A percentile compares a stretch with the other conserved stretches of the same genome.
Evolutionary conservation across 148 eudicot species (phyloP).

Genomic region (Arbutus unedo): DNA sequence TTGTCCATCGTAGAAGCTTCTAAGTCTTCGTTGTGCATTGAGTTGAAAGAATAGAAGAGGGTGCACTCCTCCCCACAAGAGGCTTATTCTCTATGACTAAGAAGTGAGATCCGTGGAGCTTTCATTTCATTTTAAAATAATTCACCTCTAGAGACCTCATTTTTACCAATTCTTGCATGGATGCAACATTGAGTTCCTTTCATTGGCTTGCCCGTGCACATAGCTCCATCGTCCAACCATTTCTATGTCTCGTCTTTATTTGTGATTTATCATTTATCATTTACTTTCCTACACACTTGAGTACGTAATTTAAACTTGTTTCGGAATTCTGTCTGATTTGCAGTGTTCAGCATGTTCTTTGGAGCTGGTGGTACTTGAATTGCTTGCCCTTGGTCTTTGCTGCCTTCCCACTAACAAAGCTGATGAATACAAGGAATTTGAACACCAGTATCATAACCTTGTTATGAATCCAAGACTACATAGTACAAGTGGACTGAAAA

Average conservation of each 20-base stretch:
- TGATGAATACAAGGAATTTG: background rate
- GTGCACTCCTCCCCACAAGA: background rate
- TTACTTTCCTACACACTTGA: background rate
- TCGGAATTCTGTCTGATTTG: background rate
- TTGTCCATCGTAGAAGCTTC: background rate
- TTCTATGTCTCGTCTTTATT: too few species aligned
- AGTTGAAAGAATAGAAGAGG: background rate
- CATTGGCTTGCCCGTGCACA: background rate
- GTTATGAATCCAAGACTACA: background rate
- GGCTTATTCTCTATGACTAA: background rate
- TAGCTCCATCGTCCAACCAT: background rate
- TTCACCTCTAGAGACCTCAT: background rate
- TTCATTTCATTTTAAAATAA: background rate
- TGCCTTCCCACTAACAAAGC: background rate
- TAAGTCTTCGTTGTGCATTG: background rate
- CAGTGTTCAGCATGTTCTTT: background rate
- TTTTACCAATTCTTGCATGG: background rate
- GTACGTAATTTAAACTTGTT: background rate
- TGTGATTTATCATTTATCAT: background rate
- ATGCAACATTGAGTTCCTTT: background rate
- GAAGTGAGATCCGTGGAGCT: background rate
- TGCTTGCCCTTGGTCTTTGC: background rate
- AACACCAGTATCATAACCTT: background rate
- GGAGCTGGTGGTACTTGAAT: background rate
- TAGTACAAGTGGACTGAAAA: background rate